Evolutionary conservation across 805 yeast genomes (phyloP).

Genomic region (Candida railenensis): DNA sequence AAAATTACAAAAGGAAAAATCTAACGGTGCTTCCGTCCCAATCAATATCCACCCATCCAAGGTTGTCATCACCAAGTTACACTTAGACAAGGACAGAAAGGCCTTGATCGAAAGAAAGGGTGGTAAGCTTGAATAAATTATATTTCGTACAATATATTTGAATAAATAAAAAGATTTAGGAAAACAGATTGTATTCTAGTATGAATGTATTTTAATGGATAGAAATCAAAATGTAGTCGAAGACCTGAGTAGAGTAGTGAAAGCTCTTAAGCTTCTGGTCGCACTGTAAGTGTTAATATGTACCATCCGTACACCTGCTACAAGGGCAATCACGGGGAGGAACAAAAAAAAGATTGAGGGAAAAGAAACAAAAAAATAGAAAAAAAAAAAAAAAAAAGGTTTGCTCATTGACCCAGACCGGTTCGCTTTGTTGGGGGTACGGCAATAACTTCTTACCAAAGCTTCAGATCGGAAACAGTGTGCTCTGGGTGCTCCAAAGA

Average conservation of each 20-base stretch:
- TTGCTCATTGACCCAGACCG: no score
- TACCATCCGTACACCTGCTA: no score
- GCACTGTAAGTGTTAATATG: no score
- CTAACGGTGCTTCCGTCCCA: constrained; percentile 96
- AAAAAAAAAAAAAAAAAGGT: no score
- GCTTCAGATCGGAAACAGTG: no score
- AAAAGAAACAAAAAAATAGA: no score
- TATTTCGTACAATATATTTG: neutral
- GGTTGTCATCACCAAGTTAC: constrained; percentile 97
- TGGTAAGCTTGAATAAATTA: constrained; percentile 83
- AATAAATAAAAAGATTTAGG: constrained; percentile 11
- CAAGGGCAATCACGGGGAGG: no score
- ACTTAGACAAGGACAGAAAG: constrained; percentile 99
- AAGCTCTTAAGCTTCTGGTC: no score
- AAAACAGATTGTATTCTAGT: constrained; percentile 11
- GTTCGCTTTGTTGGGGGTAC: no score
- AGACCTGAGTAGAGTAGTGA: neutral
- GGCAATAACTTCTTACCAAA: no score
- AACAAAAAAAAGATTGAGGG: no score
- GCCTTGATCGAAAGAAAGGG: constrained; percentile 97
- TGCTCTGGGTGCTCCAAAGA: no score
- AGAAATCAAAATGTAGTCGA: constrained; percentile 2
- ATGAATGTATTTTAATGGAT: constrained; percentile 17
- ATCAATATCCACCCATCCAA: constrained; percentile 97
- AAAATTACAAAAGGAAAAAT: constrained; percentile 96